Evolutionary conservation across 805 yeast genomes (phyloP).

Genomic region (Metschnikowia vanudenii): DNA sequence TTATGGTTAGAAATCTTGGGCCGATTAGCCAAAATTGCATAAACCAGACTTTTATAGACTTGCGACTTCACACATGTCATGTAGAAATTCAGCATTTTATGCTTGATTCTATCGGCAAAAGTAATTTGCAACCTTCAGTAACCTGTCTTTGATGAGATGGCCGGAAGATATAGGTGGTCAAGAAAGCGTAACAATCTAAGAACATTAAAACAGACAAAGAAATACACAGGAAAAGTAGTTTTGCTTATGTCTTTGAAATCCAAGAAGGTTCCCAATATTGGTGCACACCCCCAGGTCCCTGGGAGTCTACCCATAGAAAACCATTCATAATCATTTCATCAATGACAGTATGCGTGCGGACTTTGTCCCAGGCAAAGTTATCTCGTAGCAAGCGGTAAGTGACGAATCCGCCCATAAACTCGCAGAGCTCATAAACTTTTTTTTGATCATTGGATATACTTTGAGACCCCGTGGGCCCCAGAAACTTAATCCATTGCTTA

Average conservation of each 20-base stretch:
- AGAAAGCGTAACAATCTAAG: no score
- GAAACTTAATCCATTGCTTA: slow-evolving; percentile 48
- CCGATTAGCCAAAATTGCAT: no score
- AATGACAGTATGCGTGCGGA: slow-evolving; percentile 60
- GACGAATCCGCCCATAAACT: slow-evolving; percentile 70
- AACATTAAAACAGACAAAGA: no score
- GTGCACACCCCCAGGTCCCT: slow-evolving; percentile 32
- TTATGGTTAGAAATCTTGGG: no score
- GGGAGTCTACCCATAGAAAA: slow-evolving; percentile 77
- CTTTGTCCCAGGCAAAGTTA: slow-evolving; percentile 71
- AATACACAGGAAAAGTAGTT: no score
- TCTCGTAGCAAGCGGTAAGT: slow-evolving; percentile 61
- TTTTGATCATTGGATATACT: slow-evolving; percentile 58
- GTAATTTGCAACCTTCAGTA: no score
- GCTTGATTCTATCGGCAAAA: no score
- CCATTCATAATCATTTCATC: slow-evolving; percentile 83
- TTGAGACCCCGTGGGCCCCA: slow-evolving; percentile 27
- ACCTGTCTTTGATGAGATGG: no score
- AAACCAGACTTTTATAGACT: no score
- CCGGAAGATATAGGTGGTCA: no score
- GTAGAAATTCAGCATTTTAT: no score
- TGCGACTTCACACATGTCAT: no score
- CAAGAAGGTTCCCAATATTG: slow-evolving; percentile 76
- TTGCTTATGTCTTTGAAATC: slow-evolving; percentile 37
- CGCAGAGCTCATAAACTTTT: slow-evolving; percentile 70